These are phyloP conservation scores for Carex arenaria DNA, from an alignment of 202 grass and related monocot genomes.

Conservation along the genomic window DNA sequence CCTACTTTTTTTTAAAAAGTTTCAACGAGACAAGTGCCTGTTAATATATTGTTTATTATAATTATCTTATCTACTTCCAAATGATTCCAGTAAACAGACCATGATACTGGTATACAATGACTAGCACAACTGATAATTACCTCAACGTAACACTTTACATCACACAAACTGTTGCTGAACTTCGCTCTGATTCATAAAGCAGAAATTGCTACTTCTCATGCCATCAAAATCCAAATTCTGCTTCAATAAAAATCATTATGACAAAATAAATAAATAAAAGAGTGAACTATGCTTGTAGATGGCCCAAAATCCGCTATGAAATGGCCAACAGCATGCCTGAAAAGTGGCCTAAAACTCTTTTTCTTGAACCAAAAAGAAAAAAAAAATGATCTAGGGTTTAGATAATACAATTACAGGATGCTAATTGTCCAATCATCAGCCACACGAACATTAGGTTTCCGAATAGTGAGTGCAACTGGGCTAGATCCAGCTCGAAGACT, in stretches of 20 bases:
- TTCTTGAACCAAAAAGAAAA: background rate
- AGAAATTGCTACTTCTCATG: background rate
- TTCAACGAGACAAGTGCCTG: too few relatives aligned
- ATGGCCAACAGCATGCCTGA: background rate
- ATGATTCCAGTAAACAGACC: background rate
- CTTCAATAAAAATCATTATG: background rate
- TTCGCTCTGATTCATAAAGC: background rate
- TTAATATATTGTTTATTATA: too few relatives aligned
- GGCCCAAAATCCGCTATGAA: background rate
- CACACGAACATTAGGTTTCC: slow-evolving; percentile 65
- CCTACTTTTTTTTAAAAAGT: too few relatives aligned
- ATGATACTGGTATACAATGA: background rate
- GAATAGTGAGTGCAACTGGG: slow-evolving; percentile 47
- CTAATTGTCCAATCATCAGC: slow-evolving; percentile 68
- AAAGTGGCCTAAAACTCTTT: background rate
- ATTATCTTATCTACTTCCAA: background rate
- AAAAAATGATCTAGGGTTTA: background rate
- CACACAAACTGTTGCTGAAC: background rate
- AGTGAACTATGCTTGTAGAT: background rate
- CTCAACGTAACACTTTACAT: background rate
- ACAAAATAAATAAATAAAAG: background rate
- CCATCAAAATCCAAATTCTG: slow-evolving; percentile 10
- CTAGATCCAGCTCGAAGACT: slow-evolving; percentile 55
- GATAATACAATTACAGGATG: slow-evolving; percentile 22
- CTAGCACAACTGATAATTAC: background rate